phyloP scores from a whole-genome alignment of 768 basidiomycete genomes.

The Serpula lacrymans region DNA sequence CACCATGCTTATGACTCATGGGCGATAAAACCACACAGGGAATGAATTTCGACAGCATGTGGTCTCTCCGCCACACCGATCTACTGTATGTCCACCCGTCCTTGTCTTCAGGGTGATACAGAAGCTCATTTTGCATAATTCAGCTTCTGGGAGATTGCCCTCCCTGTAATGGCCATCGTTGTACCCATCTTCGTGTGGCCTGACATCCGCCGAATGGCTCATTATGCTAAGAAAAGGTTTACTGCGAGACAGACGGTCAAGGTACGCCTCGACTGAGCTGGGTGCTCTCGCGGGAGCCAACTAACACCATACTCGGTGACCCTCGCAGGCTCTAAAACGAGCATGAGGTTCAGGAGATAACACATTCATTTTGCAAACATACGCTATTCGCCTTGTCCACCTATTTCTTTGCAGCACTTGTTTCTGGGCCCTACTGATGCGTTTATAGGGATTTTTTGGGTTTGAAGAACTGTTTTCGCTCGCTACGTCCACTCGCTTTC shows the following conservation, averaged over 20 bases:
- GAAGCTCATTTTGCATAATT: conserved; percentile 5
- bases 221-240: conserved; percentile 45
- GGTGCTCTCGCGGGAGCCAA: too few species aligned
- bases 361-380: too few species aligned
- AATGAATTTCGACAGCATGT: conserved; percentile 61
- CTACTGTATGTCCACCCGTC: conserved; percentile 35
- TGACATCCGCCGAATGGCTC: conserved; percentile 45
- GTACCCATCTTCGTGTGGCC: conserved; percentile 49
- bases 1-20: conserved; percentile 20
- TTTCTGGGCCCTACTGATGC: too few species aligned
- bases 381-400: too few species aligned
- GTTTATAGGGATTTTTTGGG: too few species aligned
- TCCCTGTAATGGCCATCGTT: conserved; percentile 55
- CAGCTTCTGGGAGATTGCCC: conserved; percentile 66
- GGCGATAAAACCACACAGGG: conserved; percentile 50
- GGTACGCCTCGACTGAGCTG: too few species aligned
- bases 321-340: too few species aligned
- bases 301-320: too few species aligned
- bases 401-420: too few species aligned
- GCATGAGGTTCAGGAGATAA: too few species aligned
- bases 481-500: too few species aligned
- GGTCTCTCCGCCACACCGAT: conserved; percentile 46
- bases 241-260: conserved; percentile 25
- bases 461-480: too few species aligned
- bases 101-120: neutral